phyloP scores from a whole-genome alignment of 139 green algal genomes.

The Coelastrella sp. region DNA sequence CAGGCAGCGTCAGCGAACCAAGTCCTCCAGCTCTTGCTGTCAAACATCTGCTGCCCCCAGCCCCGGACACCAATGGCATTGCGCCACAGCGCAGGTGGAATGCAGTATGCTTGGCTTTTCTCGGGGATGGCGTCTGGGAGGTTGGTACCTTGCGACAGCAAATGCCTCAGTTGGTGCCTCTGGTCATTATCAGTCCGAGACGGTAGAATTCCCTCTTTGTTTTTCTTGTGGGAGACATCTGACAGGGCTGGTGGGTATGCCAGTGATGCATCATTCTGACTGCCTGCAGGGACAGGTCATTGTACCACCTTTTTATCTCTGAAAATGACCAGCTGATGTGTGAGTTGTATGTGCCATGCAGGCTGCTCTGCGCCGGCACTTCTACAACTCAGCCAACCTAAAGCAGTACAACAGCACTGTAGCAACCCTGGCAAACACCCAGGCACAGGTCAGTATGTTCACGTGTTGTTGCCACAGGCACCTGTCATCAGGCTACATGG shows the following conservation, averaged over 20 bases:
- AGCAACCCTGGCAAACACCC: constrained; percentile 23
- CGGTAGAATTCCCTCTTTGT: no score
- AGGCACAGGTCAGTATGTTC: constrained; percentile 7
- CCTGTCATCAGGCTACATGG: no score
- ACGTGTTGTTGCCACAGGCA: no score
- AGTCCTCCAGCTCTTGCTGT: no score
- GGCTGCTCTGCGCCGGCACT: not conserved
- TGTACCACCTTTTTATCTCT: no score
- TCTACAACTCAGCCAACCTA: not conserved
- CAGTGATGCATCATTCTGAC: no score
- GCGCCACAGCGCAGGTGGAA: constrained; percentile 25
- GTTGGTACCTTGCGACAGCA: not conserved
- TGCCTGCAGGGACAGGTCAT: no score
- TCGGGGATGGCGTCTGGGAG: constrained; percentile 36
- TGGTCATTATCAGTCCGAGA: no score
- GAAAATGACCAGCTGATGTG: not conserved
- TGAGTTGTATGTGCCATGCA: not conserved
- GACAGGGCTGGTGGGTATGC: no score
- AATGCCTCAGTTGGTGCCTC: no score
- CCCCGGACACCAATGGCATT: not conserved
- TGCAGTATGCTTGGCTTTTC: constrained; percentile 22
- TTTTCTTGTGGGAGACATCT: no score
- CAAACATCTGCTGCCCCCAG: not conserved
- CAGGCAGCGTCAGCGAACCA: no score
- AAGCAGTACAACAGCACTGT: not conserved